phyloP scores from a whole-genome alignment of 2,329 filamentous ascomycete genomes.

The Chrysosporium queenslandicum region DNA sequence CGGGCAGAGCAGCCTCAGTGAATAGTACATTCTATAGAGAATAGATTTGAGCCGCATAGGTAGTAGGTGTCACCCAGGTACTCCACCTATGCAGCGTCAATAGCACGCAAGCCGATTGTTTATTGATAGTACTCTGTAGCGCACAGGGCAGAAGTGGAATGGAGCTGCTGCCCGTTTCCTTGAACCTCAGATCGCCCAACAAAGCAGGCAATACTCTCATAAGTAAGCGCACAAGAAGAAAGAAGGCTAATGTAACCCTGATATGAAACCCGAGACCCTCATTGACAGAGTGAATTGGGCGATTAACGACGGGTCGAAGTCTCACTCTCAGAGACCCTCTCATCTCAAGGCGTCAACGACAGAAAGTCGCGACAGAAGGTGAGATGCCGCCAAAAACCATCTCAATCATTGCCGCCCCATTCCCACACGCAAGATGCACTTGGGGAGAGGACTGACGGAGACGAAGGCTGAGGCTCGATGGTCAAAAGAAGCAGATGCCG shows the following conservation, averaged over 20 bases:
- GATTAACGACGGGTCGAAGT: conserved; percentile 41
- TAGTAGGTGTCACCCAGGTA: too few species aligned
- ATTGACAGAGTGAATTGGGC: conserved; percentile 39
- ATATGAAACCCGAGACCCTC: conserved; percentile 42
- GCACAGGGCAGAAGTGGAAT: too few species aligned
- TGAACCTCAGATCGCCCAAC: too few species aligned
- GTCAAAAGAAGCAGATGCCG: conserved; percentile 21
- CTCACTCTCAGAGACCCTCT: conserved; percentile 32
- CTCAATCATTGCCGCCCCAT: conserved; percentile 29
- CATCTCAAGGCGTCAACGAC: conserved; percentile 33
- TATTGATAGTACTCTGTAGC: too few species aligned
- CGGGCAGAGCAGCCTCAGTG: too few species aligned
- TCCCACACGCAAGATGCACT: conserved; percentile 2
- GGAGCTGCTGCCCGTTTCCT: too few species aligned
- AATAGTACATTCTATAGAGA: too few species aligned
- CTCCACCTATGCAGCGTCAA: too few species aligned
- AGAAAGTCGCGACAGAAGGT: conserved; percentile 36
- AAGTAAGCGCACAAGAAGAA: neutral
- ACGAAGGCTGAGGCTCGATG: conserved; percentile 35
- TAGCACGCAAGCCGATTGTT: too few species aligned
- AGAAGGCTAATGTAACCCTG: conserved; percentile 35
- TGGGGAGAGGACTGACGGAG: conserved; percentile 23
- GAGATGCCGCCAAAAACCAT: conserved; percentile 31
- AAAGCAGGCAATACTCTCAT: too few species aligned
- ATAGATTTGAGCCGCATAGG: too few species aligned